These are phyloP conservation scores for Penicillium sumatraense DNA, from an alignment of 2,329 filamentous ascomycete species.

Conservation along the genomic window DNA sequence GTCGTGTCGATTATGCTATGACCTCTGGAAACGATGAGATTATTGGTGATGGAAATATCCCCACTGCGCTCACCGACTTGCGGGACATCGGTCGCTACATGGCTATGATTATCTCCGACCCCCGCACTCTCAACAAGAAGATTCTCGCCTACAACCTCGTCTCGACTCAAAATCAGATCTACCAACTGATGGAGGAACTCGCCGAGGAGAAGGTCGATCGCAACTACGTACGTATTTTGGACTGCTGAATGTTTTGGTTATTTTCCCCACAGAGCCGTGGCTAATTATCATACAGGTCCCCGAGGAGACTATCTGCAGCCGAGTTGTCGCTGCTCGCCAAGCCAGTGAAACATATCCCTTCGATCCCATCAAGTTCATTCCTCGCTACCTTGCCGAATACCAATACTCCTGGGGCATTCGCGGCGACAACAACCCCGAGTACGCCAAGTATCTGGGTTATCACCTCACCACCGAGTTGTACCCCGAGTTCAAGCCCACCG, in stretches of 20 bases:
- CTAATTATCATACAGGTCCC: constrained; percentile 36
- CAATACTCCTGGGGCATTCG: constrained; percentile 52
- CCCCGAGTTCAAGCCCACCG: constrained; percentile 52
- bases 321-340: constrained; percentile 39
- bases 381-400: constrained; percentile 49
- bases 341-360: constrained; percentile 43
- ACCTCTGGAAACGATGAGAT: constrained; percentile 43
- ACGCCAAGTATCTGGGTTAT: constrained; percentile 61
- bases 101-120: constrained; percentile 56
- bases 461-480: constrained; percentile 58
- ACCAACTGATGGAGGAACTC: constrained; percentile 51
- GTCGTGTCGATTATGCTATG: constrained; percentile 51
- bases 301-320: constrained; percentile 39
- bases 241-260: constrained; percentile 1
- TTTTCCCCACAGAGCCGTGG: too few relatives aligned
- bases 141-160: constrained; percentile 57
- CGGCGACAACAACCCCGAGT: constrained; percentile 59
- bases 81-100: constrained; percentile 60
- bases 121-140: constrained; percentile 58
- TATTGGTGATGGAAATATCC: constrained; percentile 51
- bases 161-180: constrained; percentile 53
- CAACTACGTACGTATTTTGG: constrained; percentile 38
- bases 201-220: constrained; percentile 54
- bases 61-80: constrained; percentile 53
- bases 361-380: constrained; percentile 42